Evolutionary conservation across 768 basidiomycete species (phyloP).

Genomic region (Mycena venus): DNA sequence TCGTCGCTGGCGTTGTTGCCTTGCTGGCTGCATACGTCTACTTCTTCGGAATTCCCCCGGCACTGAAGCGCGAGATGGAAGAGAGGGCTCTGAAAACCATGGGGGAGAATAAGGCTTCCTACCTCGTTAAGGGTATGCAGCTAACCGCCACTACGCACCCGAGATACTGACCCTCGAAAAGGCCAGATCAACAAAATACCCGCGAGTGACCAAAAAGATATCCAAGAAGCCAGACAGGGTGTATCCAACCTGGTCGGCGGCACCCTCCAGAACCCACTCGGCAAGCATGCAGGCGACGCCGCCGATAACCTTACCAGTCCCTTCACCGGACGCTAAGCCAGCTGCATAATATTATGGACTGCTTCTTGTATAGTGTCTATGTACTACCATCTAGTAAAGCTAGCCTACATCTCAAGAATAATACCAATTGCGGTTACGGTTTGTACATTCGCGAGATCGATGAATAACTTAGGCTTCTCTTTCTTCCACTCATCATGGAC

Average conservation of each 20-base stretch:
- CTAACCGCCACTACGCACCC: background rate
- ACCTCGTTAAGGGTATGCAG: background rate
- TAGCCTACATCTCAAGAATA: too few relatives aligned
- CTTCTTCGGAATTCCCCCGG: background rate
- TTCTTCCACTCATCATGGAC: too few relatives aligned
- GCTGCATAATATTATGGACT: background rate
- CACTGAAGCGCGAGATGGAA: background rate
- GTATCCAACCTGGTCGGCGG: background rate
- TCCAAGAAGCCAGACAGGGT: background rate
- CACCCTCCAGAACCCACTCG: background rate
- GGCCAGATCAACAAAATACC: background rate
- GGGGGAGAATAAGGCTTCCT: background rate
- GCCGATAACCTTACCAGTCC: background rate
- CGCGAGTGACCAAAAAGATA: background rate
- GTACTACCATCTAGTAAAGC: too few relatives aligned
- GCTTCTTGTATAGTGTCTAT: too few relatives aligned
- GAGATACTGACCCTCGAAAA: background rate
- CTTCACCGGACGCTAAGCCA: background rate
- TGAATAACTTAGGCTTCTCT: too few relatives aligned
- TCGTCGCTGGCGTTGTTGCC: background rate
- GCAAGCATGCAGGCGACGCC: background rate
- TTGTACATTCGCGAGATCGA: too few relatives aligned
- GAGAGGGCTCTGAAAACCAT: background rate
- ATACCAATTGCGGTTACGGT: too few relatives aligned
- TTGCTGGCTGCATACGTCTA: background rate